Evolutionary conservation across 768 basidiomycete genomes (phyloP), one percentile per base, ranked within the genome.

Genomic region (Cystofilobasidium capitatum): DNA sequence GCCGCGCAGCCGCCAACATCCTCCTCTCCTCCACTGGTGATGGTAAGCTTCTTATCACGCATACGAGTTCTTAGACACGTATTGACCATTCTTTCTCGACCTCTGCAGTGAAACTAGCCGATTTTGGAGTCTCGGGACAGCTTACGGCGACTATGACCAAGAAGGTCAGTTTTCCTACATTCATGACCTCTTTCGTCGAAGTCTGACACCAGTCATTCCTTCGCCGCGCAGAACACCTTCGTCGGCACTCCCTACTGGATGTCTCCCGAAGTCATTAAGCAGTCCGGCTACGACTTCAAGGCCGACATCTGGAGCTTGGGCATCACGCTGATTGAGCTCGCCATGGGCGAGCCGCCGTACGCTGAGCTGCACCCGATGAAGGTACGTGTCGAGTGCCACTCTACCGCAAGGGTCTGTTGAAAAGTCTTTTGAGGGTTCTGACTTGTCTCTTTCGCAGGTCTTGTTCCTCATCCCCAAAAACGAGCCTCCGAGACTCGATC

Each of bases 351-450:
- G 75, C 96, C 96, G 42, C 96, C 96, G 2, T 98, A 98, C 74
- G 94, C 96, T 1, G 94, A 98, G 72, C 79, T 98, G 49, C 96
- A 99, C 78, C 96, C 96, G 7, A 98, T 99, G 96, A 98, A 98
- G 83, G 94, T 89, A 65, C 57, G 82, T 72, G 31, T 2, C 16
- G n/a, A 29, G 58, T n/a, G 7, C 22, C 17, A 29, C 31, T 22
- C 49, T 10, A 35, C 33, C 20, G 39, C 39, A 31, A 4, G 7
- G 33, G 17, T n/a, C 39, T 42, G 40, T 61, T 12, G 22, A 29
- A n/a, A n/a, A 42, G 16, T 40, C 13, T 4, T 26, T 16, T 4
- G 40, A 22, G 40, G 26, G 33, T 44, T 5, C 39, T 49, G 9
- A 24, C 13, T 24, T 37, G 4, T n/a, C 16, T 39, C n/a, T 24